Conservation (phyloP, 2,329 filamentous ascomycete genomes). For the Monascus ruber region DNA sequence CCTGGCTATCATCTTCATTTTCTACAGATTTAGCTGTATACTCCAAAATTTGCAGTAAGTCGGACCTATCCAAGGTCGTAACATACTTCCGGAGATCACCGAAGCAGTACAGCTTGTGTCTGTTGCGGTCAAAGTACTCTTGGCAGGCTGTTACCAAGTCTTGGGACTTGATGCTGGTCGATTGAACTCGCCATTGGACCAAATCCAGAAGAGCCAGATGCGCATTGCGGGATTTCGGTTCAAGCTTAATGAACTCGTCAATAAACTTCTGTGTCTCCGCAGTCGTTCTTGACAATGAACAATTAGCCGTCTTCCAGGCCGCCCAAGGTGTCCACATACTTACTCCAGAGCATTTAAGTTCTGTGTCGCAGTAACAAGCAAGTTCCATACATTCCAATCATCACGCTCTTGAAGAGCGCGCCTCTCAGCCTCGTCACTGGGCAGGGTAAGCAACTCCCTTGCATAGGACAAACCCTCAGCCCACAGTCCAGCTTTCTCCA, state of each 20-base stretch:
- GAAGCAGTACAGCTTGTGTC: constrained; percentile 35
- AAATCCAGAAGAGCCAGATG: constrained; percentile 27
- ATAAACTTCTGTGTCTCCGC: constrained; percentile 22
- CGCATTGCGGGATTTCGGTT: constrained; percentile 32
- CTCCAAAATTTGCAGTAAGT: constrained; percentile 15
- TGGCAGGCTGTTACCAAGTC: constrained; percentile 28
- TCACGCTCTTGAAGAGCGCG: constrained; percentile 26
- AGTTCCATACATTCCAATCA: constrained; percentile 37
- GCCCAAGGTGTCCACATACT: constrained; percentile 5
- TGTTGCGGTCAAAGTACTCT: constrained; percentile 30
- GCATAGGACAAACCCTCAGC: constrained; percentile 25
- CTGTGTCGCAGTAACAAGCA: constrained; percentile 25
- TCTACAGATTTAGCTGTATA: constrained; percentile 12
- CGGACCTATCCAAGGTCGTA: constrained; percentile 15
- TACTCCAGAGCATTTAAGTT: constrained; percentile 23
- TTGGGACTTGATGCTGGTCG: constrained; percentile 13
- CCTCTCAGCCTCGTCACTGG: constrained; percentile 17
- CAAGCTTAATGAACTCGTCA: constrained; percentile 19
- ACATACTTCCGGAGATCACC: constrained; percentile 30
- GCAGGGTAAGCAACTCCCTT: constrained; percentile 23
- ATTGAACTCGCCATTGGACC: constrained; percentile 13
- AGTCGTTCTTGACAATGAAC: constrained; percentile 16
- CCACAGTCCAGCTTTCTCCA: constrained; percentile 30
- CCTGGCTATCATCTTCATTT: constrained; percentile 7
- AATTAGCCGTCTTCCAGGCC: not conserved